Conservation (phyloP, 371 early-diverging fungal species). For the Dichotomocladium elegans region DNA sequence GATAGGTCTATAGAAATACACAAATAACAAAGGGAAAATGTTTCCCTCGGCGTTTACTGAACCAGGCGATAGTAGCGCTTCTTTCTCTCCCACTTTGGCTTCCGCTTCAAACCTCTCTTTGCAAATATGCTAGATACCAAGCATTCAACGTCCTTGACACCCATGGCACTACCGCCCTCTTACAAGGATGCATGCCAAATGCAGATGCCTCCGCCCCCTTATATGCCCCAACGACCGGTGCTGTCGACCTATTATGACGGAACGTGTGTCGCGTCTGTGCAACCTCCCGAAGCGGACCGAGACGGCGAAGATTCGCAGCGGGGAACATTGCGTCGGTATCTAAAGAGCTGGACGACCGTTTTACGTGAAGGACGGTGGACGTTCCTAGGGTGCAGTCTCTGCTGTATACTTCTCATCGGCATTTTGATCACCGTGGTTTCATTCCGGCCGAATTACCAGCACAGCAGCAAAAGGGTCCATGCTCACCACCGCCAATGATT, state of each 20-base stretch:
- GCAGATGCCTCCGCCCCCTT: constrained; percentile 4
- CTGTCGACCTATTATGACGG: neutral
- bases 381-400: constrained; percentile 6
- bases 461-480: too few species aligned
- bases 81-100: too few species aligned
- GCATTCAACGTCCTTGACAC: too few species aligned
- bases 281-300: neutral
- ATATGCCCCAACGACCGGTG: neutral
- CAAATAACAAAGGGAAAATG: too few species aligned
- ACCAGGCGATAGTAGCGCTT: too few species aligned
- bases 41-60: too few species aligned
- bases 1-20: too few species aligned
- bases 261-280: neutral
- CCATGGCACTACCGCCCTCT: neutral
- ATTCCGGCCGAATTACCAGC: neutral
- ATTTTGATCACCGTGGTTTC: constrained; percentile 1
- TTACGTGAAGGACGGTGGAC: constrained; percentile 5
- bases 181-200: neutral
- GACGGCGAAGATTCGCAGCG: neutral
- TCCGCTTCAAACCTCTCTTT: too few species aligned
- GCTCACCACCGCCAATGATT: neutral
- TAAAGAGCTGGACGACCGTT: constrained; percentile 4
- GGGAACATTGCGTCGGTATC: neutral
- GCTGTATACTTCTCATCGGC: neutral
- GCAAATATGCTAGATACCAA: neutral